A percentile compares a stretch with the other conserved stretches of the same genome.
Conservation (phyloP, 1,284 basidiomycete species). For the Irpex lacteus region DNA sequence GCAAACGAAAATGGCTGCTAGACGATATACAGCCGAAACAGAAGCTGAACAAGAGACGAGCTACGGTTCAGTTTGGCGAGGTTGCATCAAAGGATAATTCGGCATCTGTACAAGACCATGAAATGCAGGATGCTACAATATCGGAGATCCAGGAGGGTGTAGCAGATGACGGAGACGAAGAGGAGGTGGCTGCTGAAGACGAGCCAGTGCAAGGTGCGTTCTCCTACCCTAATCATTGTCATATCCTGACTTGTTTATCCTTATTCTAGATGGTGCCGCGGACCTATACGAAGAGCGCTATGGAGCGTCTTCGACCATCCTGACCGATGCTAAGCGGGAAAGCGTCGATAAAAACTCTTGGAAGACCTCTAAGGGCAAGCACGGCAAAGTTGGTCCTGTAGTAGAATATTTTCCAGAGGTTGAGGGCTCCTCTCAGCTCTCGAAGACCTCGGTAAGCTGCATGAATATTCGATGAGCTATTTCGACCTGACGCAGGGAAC, state of each 20-base stretch:
- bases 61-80: conserved; percentile 19
- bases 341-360: conserved; percentile 51
- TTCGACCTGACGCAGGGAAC: conserved; percentile 34
- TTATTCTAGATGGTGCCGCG: conserved; percentile 21
- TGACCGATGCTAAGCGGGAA: conserved; percentile 46
- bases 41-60: conserved; percentile 63
- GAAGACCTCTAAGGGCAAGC: conserved; percentile 41
- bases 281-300: conserved; percentile 67
- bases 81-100: neutral
- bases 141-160: conserved; percentile 20
- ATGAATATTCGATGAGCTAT: neutral
- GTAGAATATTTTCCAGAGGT: conserved; percentile 49
- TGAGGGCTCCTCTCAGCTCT: conserved; percentile 15
- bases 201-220: conserved; percentile 6
- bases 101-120: neutral
- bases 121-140: conserved; percentile 12
- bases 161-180: conserved; percentile 24
- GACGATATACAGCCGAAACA: conserved; percentile 43
- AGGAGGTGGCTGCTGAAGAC: conserved; percentile 23
- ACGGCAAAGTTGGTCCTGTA: conserved; percentile 50
- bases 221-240: no score
- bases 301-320: conserved; percentile 45
- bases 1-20: conserved; percentile 53
- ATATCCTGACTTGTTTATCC: no score
- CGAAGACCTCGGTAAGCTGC: conserved; percentile 10